A percentile compares a stretch with the other conserved stretches of the same genome.
Evolutionary conservation across 2,329 filamentous ascomycete genomes (phyloP).

Genomic region (Hypoxylon sp.): DNA sequence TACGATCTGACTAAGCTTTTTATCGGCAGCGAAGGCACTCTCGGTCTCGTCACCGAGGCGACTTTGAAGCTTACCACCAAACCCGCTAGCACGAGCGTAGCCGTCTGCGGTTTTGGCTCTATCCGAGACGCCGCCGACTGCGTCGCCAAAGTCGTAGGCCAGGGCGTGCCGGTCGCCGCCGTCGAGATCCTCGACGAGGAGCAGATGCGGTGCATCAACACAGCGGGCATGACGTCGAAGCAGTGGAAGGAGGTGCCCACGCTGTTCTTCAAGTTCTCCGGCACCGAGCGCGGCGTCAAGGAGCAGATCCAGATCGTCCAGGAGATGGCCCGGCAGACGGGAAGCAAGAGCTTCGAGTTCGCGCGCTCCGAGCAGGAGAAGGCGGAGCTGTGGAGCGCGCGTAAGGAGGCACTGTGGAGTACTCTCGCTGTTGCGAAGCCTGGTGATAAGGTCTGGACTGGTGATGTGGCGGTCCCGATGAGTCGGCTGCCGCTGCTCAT

Average conservation of each 20-base stretch:
- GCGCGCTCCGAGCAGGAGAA: slow-evolving; percentile 78
- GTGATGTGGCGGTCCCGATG: slow-evolving; percentile 88
- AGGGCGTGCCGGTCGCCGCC: slow-evolving; percentile 81
- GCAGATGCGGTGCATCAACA: slow-evolving; percentile 74
- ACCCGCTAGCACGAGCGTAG: slow-evolving; percentile 80
- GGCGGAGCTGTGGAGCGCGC: slow-evolving; percentile 83
- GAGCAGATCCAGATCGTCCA: slow-evolving; percentile 74
- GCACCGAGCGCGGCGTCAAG: slow-evolving; percentile 76
- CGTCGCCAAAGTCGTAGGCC: slow-evolving; percentile 78
- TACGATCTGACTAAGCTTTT: slow-evolving; percentile 86
- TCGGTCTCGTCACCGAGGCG: slow-evolving; percentile 84
- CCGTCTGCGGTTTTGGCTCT: slow-evolving; percentile 66
- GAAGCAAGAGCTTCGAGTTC: slow-evolving; percentile 82
- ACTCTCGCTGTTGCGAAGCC: slow-evolving; percentile 76
- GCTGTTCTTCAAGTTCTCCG: slow-evolving; percentile 80
- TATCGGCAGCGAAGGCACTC: slow-evolving; percentile 85
- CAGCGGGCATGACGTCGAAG: slow-evolving; percentile 69
- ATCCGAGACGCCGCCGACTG: slow-evolving; percentile 77
- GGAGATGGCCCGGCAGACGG: slow-evolving; percentile 59
- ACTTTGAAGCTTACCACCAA: slow-evolving; percentile 81
- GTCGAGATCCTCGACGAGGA: slow-evolving; percentile 86
- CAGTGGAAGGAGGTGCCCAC: slow-evolving; percentile 76
- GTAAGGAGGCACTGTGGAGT: slow-evolving; percentile 88
- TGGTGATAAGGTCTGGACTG: slow-evolving; percentile 85
- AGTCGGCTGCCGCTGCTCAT: slow-evolving; percentile 81